Conservation (phyloP, 192 early-diverging fungal species). For the Radiomyces spectabilis region DNA sequence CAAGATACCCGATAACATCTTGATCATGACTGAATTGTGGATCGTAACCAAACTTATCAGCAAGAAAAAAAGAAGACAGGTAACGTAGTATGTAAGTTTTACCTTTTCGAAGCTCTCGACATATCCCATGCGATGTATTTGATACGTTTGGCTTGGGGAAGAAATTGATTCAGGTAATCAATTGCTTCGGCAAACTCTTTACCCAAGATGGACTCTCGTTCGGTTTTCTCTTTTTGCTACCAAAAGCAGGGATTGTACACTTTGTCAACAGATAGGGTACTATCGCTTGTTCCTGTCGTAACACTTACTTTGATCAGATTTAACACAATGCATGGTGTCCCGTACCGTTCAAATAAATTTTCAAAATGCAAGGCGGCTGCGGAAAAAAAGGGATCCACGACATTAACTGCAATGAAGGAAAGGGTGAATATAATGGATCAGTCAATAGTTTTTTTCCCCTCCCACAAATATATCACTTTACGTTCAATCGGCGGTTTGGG, state of each 20-base stretch:
- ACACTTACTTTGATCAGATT: conserved; percentile 79
- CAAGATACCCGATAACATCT: conserved; percentile 84
- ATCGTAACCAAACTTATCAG: background rate
- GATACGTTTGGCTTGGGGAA: conserved; percentile 74
- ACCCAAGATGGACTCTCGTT: conserved; percentile 78
- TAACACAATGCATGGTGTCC: conserved; percentile 84
- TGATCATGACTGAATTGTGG: conserved; percentile 50
- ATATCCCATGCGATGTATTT: conserved; percentile 96
- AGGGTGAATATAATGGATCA: background rate
- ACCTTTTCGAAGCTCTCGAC: conserved; percentile 91
- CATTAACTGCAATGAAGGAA: conserved; percentile 48
- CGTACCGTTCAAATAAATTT: conserved; percentile 88
- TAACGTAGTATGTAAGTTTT: background rate
- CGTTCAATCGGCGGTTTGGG: conserved; percentile 87
- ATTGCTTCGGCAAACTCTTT: conserved; percentile 80
- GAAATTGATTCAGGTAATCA: conserved; percentile 83
- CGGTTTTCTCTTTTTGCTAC: conserved; percentile 80
- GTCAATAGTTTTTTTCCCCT: too few relatives aligned
- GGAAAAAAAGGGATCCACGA: conserved; percentile 88
- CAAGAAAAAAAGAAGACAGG: background rate
- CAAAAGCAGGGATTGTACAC: background rate
- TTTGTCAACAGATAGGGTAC: too few relatives aligned
- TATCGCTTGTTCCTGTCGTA: background rate
- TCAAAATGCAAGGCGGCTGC: conserved; percentile 92
- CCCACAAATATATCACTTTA: conserved; percentile 12